Base-by-base conservation (phyloP, 352 stramenopile species). In the Pythium sukuiense region DNA sequence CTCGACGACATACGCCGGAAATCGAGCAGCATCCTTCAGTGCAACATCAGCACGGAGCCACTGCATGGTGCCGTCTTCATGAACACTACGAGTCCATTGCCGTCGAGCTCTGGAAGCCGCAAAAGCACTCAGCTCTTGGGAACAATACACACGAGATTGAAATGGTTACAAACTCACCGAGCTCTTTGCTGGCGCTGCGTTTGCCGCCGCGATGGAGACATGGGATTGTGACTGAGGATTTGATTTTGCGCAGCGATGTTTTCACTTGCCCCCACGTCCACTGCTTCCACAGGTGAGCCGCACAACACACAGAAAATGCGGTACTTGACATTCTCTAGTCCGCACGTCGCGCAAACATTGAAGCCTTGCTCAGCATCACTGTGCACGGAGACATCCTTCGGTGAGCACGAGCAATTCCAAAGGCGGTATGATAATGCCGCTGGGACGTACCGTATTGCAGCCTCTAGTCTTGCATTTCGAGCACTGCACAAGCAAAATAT, bases 331-430 rank as follows among this genome's bases (percentile, higher is more conserved):
- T 62, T 68, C 41, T 68, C 61, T 26, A 68, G 6, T 5, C 43
- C 52, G 18, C 61, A 68, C 9, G 43, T 62, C 54, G 53, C 29
- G 24, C 53, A 68, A 2, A 62, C 43, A 11, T 62, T 57, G 61
- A 61, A 68, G 8, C 43, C 50, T 14, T 68, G 24, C 12, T 68
- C 53, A 12, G 55, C 61, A 41, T 68, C 61, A 8, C 61, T 68
- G 18, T 13, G 3, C 12, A 49, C 5, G 12, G 11, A 55, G 9
- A 14, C 13, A 37, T 20, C 11, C 1, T 24, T 2, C 6, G 7
- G 24, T 55, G 26, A 20, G 24, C 48, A 20, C 6, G n/a, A 8
- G 32, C 20, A 0, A 24, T 0, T 24, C 27, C 6, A 46, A 24
- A n/a, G n/a, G 32, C 6, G 14, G 29, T 30, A 33, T 59, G 30